Base-by-base conservation (phyloP, 768 basidiomycete species). In the Fomitopsis serialis region DNA sequence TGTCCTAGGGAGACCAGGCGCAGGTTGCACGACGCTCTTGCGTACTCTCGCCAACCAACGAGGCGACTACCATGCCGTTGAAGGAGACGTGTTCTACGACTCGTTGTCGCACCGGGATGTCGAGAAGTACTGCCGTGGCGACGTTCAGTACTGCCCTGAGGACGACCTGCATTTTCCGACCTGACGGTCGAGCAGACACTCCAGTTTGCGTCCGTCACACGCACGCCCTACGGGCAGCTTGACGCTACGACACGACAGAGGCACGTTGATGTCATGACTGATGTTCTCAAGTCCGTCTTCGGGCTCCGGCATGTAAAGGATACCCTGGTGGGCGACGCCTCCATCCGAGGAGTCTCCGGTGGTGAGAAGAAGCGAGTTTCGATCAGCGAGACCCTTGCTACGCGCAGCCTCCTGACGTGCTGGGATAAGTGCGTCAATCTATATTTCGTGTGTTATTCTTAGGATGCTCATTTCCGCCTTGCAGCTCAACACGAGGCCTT, bases 91-190 rank as follows among this genome's bases (percentile, higher is more conserved):
- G 2, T 71, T 74, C 45, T 97, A 95, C 63, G 89, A 89, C 63
- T 84, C 89, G 2, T 75, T 95, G 53, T 69, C 82, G 0, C 79
- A 87, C 2, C 68, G 79, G 0, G 76, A 91, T 51, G 76, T 95
- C 52, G 58, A 66, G 54, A 76, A 79, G 54, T 78, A 78, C 50
- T 87, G 81, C 65, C 84, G 85, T 1, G 93, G 92, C 17, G 91
- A 91, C 61, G 85, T 89, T 2, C 79, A 81, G 50, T 92, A 90
- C 64, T 85, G 80, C 54, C 87, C 89, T 0, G 91, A 90, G 71
- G 91, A 92, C 60, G 91, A 95, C 64, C 73, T 89, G 1, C 91
- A 92, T 64, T 88, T 93, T 60, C 88, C 92, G 5, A 89, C 87
- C 76, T 96, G 25, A 89, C 87, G 3, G 89, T 92, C 36, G 77